Base-by-base conservation (phyloP, 345 rosid genomes). In the Rubroshorea leprosula region DNA sequence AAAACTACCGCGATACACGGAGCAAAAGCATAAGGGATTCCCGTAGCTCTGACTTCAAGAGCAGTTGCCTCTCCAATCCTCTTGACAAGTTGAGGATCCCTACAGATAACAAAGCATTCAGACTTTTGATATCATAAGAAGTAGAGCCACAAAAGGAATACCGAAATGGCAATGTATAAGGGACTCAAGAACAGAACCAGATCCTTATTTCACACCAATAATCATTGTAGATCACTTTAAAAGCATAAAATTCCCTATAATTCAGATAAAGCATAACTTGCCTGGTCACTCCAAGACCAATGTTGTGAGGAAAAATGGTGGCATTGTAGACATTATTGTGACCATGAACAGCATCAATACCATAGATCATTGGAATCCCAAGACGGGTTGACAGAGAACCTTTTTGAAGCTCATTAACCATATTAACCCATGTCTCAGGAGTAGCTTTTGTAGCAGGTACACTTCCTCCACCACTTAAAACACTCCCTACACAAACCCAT, bases 31-130 rank as follows among this genome's bases (percentile, higher is more conserved):
- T 86, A 86, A 5, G 76, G 79, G 70, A 86, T 81, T 43, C 94
- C 94, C 0, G 94, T 86, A 2, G 90, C 90, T 74, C 94, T 75
- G 63, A 83, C 89, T 83, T 83, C 94, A 56, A 81, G 79, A 4
- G 94, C 90, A 18, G 94, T 86, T 52, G 94, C 90, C 12, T 69
- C 90, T 6, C 94, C 94, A 8, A 86, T 86, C 74, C 70, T 79
- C 84, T 78, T 86, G 27, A 73, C 25, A 20, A 86, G 86, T 21
- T 57, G 58, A 56, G 90, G 83, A 44, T 86, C 94, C 83, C 94
- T 86, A 58, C 55, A 62, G 51, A 52, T 51, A 23, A 29, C 20
- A 27, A 8, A 26, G 31, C 1, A 3, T 35, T n/a, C 41, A 35
- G 41, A 35, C 41, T 41, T 26, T 49, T 48, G 63, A 20, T 21